Conservation (phyloP, 768 basidiomycete genomes). For the Erythrobasidium yunnanense region DNA sequence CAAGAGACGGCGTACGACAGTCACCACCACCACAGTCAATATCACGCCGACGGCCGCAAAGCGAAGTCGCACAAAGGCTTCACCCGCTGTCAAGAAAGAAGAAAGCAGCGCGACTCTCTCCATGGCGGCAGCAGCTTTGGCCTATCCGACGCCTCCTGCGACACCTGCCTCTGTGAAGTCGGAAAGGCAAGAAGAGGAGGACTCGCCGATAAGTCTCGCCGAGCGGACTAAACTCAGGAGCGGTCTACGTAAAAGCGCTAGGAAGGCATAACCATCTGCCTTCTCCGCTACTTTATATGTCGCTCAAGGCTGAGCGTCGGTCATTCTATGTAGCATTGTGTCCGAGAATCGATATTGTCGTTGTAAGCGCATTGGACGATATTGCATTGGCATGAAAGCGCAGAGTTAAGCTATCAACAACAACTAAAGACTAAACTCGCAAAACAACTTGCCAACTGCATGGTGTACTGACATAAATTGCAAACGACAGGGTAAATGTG, state of each 20-base stretch:
- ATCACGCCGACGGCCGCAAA: background rate
- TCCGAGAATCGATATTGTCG: too few relatives aligned
- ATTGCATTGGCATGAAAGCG: too few relatives aligned
- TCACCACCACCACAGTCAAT: background rate
- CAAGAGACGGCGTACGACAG: background rate
- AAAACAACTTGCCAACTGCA: too few relatives aligned
- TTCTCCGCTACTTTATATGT: background rate
- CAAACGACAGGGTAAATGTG: too few relatives aligned
- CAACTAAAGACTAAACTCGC: too few relatives aligned
- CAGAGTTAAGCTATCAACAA: too few relatives aligned
- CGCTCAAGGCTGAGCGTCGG: too few relatives aligned
- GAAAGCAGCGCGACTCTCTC: background rate
- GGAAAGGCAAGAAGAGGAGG: background rate
- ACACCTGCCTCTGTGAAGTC: background rate
- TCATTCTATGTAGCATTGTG: too few relatives aligned
- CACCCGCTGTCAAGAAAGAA: background rate
- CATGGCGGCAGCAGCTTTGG: background rate
- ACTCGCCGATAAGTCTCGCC: background rate
- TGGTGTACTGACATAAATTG: too few relatives aligned
- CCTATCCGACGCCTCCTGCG: constrained; percentile 12
- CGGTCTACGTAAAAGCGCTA: background rate
- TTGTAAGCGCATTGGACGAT: too few relatives aligned
- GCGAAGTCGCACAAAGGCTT: background rate
- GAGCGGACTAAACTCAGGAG: background rate
- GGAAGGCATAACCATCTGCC: background rate